Conservation (phyloP, 345 rosid species). For the Dovyalis caffra region DNA sequence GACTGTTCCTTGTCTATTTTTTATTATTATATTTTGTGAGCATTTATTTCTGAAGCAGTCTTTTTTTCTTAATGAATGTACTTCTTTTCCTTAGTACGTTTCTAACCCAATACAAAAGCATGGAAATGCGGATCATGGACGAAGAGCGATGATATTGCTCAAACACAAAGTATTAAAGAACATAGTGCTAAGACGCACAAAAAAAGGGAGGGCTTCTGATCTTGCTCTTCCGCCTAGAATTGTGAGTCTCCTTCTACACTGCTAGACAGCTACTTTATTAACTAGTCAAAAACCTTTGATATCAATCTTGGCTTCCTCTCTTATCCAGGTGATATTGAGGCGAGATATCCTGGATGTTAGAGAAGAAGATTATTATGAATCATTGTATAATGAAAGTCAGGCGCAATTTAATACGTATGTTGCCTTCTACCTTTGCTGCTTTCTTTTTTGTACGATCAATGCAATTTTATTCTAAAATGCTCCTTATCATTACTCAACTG, state of each 20-base stretch:
- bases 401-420: conserved; percentile 86
- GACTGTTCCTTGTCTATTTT: neutral
- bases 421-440: conserved; percentile 17
- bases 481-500: neutral
- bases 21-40: neutral
- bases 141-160: conserved; percentile 85
- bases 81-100: conserved; percentile 45
- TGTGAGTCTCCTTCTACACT: conserved; percentile 40
- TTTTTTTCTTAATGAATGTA: conserved; percentile 9
- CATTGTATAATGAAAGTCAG: conserved; percentile 80
- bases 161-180: conserved; percentile 74
- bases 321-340: conserved; percentile 67
- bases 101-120: conserved; percentile 64
- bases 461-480: neutral
- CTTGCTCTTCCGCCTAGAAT: conserved; percentile 97
- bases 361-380: conserved; percentile 84
- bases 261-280: conserved; percentile 8
- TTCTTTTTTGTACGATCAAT: neutral
- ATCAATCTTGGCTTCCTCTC: neutral
- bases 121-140: conserved; percentile 48
- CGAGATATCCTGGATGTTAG: conserved; percentile 76
- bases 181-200: conserved; percentile 81
- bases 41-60: neutral
- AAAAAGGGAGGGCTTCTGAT: conserved; percentile 94
- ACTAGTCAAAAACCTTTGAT: conserved; percentile 7